These are phyloP conservation scores for Phaseolus lunatus DNA, from an alignment of 306 rosid genomes.

Conservation along the genomic window DNA sequence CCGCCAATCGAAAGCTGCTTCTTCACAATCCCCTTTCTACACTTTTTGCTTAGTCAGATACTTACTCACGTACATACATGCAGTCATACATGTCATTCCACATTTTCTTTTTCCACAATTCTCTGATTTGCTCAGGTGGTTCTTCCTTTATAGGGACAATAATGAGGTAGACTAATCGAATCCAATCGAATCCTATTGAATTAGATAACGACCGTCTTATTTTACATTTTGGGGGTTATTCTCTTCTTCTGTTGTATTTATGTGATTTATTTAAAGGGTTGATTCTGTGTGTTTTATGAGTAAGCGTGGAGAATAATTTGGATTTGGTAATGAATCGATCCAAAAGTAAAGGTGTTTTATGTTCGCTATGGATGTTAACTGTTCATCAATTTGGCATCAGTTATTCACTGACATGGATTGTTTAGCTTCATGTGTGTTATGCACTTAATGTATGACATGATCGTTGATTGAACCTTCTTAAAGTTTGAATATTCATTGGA, in stretches of 20 bases:
- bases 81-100: background rate
- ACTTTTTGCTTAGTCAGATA: constrained; percentile 15
- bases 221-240: constrained; percentile 18
- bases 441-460: background rate
- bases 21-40: constrained; percentile 10
- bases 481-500: background rate
- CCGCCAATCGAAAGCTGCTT: constrained; percentile 40
- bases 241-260: constrained; percentile 15
- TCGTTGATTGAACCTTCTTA: background rate
- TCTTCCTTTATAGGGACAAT: constrained; percentile 6
- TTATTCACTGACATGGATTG: constrained; percentile 11
- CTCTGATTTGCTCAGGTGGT: constrained; percentile 20
- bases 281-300: background rate
- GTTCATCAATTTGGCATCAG: background rate
- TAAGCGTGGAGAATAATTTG: background rate
- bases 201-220: background rate
- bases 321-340: constrained; percentile 2
- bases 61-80: too few relatives aligned
- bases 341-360: background rate
- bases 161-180: constrained; percentile 7
- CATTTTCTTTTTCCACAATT: background rate
- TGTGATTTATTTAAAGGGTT: background rate
- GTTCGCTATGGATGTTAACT: background rate
- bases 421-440: constrained; percentile 4
- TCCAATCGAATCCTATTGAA: constrained; percentile 31